These are phyloP conservation scores for Beauveria medogensis DNA, from an alignment of 2,329 filamentous ascomycete species.

Conservation along the genomic window DNA sequence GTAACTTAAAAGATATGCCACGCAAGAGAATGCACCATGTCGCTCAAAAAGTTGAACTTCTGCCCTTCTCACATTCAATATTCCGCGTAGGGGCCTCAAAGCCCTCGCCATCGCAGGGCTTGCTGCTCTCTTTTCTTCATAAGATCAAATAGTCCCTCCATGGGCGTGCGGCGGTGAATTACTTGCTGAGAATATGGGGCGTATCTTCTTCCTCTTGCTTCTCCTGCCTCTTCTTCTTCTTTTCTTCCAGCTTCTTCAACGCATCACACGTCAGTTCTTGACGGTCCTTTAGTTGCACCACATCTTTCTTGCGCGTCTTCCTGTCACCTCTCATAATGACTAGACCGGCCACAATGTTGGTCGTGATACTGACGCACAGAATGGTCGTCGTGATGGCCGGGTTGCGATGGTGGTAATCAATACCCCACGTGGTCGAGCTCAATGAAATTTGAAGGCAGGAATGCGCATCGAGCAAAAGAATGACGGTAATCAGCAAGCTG, in stretches of 20 bases:
- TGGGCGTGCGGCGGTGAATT: neutral
- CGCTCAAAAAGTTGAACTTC: neutral
- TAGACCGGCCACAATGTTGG: slow-evolving; percentile 69
- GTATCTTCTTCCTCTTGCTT: slow-evolving; percentile 13
- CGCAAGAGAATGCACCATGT: neutral
- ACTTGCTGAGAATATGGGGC: neutral
- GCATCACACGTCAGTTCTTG: slow-evolving; percentile 63
- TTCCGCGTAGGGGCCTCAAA: neutral
- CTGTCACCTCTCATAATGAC: slow-evolving; percentile 70
- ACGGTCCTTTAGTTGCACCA: slow-evolving; percentile 66
- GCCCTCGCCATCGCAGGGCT: neutral
- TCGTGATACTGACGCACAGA: slow-evolving; percentile 68
- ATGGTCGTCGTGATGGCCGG: slow-evolving; percentile 73
- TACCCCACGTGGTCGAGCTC: slow-evolving; percentile 71
- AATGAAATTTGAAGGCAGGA: slow-evolving; percentile 73
- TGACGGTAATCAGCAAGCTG: slow-evolving; percentile 63
- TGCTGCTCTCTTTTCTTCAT: neutral
- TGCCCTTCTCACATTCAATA: neutral
- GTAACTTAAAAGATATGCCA: neutral
- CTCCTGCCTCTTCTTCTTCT: slow-evolving; percentile 28
- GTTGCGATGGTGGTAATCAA: slow-evolving; percentile 60
- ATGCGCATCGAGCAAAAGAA: slow-evolving; percentile 73
- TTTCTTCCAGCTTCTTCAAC: slow-evolving; percentile 41
- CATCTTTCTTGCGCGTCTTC: slow-evolving; percentile 76
- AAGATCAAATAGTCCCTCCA: neutral